Evolutionary conservation across 164 flowering plant species (phyloP).

Genomic region (Pachysandra terminalis): DNA sequence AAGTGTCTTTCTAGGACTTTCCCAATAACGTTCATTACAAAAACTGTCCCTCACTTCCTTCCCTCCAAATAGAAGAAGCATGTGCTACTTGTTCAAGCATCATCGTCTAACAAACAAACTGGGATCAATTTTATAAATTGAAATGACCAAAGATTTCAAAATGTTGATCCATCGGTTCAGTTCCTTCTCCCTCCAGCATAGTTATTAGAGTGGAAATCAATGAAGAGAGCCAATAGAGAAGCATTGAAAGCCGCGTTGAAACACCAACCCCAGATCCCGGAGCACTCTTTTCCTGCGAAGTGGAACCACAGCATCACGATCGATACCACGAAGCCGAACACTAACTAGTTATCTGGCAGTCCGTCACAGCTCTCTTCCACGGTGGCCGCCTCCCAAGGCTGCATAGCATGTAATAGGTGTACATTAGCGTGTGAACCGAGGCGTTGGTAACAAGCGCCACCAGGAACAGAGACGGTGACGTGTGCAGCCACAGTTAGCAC

Average conservation of each 20-base stretch:
- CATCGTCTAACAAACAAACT: too few relatives aligned
- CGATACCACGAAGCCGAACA: conserved; percentile 60
- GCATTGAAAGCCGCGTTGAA: conserved; percentile 82
- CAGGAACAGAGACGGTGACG: conserved; percentile 69
- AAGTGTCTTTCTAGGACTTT: too few relatives aligned
- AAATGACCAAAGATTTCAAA: too few relatives aligned
- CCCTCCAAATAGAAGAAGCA: too few relatives aligned
- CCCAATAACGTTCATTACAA: too few relatives aligned
- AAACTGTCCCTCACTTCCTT: too few relatives aligned
- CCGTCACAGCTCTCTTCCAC: conserved; percentile 88
- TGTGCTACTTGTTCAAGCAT: too few relatives aligned
- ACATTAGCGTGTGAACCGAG: conserved; percentile 78
- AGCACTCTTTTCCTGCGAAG: conserved; percentile 56
- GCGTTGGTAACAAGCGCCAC: conserved; percentile 81
- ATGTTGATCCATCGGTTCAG: conserved; percentile 16
- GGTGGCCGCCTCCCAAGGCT: conserved; percentile 56
- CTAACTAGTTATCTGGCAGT: conserved; percentile 79
- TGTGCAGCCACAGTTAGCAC: conserved; percentile 76
- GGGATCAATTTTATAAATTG: too few relatives aligned
- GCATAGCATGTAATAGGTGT: conserved; percentile 60
- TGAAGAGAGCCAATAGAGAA: conserved; percentile 66
- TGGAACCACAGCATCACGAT: conserved; percentile 58
- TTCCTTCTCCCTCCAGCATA: conserved; percentile 27
- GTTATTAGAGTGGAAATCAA: conserved; percentile 60
- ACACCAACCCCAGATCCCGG: conserved; percentile 77